Evolutionary conservation across 2,329 filamentous ascomycete genomes (phyloP), one percentile per base, ranked within the genome.

Genomic region (Dothidotthia symphoricarpi): DNA sequence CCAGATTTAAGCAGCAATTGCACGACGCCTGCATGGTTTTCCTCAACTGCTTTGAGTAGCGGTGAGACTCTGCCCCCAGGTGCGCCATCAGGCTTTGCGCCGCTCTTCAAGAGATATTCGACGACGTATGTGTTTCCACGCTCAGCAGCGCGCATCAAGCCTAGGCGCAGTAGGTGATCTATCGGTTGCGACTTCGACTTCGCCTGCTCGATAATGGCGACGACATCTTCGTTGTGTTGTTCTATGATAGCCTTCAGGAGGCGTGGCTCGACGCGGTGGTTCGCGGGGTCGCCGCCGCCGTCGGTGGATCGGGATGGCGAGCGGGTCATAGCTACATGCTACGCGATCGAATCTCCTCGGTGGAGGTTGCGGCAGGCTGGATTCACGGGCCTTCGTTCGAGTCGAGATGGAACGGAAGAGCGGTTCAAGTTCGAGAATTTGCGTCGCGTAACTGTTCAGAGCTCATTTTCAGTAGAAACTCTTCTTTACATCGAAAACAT

Each of bases 161-260:
- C 63, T 33, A 67, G 66, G 42, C 63, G 61, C 29, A 67, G 46
- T 24, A 67, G 53, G 53, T 64, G 57, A 25, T 64, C 63, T 45
- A 43, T 39, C 22, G 59, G 56, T 39, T 63, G 57, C 32, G 52
- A 46, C 37, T 60, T 60, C 7, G 51, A 44, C 35, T 58, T 60
- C 24, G 58, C 58, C 17, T 60, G 42, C 36, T 67, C 61, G 55
- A 67, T 63, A n/a, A 66, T 61, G 14, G 58, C 55, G 28, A 59
- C 54, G 8, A 53, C 58, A n/a, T 61, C 56, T 16, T 55, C 51
- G 29, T 61, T 46, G 24, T 52, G 53, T 26, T 47, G 41, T 16
- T 64, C 55, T 40, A 66, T 63, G 40, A 65, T 60, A 5, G 63
- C 63, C 22, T 59, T 60, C n/a, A 67, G 45, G 3, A 67, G 55